phyloP scores from a whole-genome alignment of 2,329 filamentous ascomycete genomes.

The Pseudogymnoascus sp. region DNA sequence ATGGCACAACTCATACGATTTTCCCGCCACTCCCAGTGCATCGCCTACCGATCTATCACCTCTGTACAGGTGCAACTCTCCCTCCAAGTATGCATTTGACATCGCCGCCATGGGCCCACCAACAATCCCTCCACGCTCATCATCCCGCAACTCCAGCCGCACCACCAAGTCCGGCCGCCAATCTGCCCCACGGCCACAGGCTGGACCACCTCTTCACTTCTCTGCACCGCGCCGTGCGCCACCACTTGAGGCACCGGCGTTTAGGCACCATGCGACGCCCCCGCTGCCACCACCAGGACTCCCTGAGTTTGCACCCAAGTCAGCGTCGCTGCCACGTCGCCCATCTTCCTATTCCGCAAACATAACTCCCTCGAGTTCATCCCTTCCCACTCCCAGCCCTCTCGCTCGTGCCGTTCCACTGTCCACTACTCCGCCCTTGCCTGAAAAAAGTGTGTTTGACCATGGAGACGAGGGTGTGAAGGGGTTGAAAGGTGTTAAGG shows the following conservation, averaged over 20 bases:
- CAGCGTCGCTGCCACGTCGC: not conserved
- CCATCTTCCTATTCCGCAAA: not conserved
- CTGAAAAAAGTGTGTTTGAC: not conserved
- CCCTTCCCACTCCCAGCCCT: not conserved
- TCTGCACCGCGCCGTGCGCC: not conserved
- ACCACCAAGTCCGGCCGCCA: not conserved
- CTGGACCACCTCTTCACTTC: not conserved
- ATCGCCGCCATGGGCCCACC: not conserved
- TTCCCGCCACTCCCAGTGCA: not conserved
- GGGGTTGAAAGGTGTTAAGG: constrained; percentile 1
- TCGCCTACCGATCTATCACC: not conserved
- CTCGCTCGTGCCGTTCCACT: not conserved
- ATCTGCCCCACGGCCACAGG: not conserved
- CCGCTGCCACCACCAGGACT: not conserved
- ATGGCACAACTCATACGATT: not conserved
- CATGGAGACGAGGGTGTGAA: not conserved
- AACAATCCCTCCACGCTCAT: not conserved
- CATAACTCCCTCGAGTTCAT: not conserved
- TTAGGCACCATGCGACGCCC: not conserved
- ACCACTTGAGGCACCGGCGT: not conserved
- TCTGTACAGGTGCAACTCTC: not conserved
- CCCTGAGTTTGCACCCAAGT: not conserved
- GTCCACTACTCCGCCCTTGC: not conserved
- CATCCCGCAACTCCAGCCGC: not conserved
- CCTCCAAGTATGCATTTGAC: not conserved